phyloP scores from a whole-genome alignment of 1,284 basidiomycete genomes.

The Ganoderma sinense region DNA sequence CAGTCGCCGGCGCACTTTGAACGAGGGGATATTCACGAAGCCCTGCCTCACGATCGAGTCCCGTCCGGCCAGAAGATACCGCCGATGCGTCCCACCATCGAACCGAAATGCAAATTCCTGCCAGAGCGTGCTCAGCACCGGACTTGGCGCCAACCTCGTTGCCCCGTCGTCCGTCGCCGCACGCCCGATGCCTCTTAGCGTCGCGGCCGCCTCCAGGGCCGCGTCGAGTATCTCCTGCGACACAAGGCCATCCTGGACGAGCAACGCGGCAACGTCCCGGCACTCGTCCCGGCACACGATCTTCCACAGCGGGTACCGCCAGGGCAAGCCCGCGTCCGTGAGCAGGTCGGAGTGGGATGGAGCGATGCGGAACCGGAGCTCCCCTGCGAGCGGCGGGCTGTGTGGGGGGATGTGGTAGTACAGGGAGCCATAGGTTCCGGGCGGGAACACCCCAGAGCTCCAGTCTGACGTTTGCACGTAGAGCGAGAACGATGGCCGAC shows the following conservation, averaged over 20 bases:
- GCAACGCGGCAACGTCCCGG: neutral
- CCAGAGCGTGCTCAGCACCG: neutral
- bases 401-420: neutral
- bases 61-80: too few species aligned
- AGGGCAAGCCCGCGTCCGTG: neutral
- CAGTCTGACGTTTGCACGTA: too few species aligned
- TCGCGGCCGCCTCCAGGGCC: too few species aligned
- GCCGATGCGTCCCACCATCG: too few species aligned
- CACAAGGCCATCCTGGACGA: neutral
- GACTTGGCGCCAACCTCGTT: too few species aligned
- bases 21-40: too few species aligned
- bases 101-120: neutral
- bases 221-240: neutral
- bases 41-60: too few species aligned
- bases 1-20: too few species aligned
- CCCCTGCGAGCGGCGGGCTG: too few species aligned
- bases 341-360: neutral
- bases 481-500: too few species aligned
- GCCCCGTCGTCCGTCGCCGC: too few species aligned
- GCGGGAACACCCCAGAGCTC: neutral
- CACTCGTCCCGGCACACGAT: neutral
- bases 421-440: neutral
- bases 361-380: neutral
- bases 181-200: too few species aligned
- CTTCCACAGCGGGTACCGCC: neutral